Evolutionary conservation across 768 basidiomycete genomes (phyloP).

Genomic region (Phanerodontia chrysosporium): DNA sequence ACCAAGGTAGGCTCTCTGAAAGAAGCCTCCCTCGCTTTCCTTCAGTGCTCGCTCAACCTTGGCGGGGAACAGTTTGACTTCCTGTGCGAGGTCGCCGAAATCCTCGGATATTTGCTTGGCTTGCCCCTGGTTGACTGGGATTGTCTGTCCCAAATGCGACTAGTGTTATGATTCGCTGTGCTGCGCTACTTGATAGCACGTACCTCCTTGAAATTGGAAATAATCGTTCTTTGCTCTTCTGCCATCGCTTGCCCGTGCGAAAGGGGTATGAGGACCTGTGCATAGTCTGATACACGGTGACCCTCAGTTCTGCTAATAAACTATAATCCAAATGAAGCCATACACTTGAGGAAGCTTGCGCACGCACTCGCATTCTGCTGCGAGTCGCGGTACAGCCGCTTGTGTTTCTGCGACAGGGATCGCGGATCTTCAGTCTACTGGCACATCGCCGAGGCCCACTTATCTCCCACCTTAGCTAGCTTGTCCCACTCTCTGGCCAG

Average conservation of each 20-base stretch:
- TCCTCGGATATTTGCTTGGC: conserved; percentile 15
- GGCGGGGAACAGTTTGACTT: conserved; percentile 23
- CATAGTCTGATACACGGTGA: conserved; percentile 16
- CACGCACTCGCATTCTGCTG: conserved; percentile 24
- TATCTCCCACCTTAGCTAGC: conserved; percentile 22
- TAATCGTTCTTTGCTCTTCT: conserved; percentile 22
- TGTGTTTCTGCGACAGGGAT: conserved; percentile 14
- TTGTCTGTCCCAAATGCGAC: conserved; percentile 12
- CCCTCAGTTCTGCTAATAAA: not conserved
- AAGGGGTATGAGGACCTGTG: conserved; percentile 20
- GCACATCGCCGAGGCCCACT: not conserved
- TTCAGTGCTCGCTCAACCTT: conserved; percentile 20
- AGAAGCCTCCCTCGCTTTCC: conserved; percentile 20
- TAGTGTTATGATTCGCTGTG: not conserved
- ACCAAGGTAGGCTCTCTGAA: conserved; percentile 18
- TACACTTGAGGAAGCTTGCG: conserved; percentile 24
- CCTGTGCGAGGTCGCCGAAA: conserved; percentile 20
- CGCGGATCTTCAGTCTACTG: not conserved
- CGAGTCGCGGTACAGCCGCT: conserved; percentile 22
- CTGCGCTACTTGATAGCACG: conserved; percentile 1
- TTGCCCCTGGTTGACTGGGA: conserved; percentile 21
- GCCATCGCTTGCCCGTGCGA: conserved; percentile 15
- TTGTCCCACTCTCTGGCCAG: conserved; percentile 20
- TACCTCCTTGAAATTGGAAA: conserved; percentile 25
- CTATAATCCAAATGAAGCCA: not conserved